Evolutionary conservation across 768 basidiomycete genomes (phyloP), one percentile per base, ranked within the genome.

Genomic region (Candolleomyces eurysporus): DNA sequence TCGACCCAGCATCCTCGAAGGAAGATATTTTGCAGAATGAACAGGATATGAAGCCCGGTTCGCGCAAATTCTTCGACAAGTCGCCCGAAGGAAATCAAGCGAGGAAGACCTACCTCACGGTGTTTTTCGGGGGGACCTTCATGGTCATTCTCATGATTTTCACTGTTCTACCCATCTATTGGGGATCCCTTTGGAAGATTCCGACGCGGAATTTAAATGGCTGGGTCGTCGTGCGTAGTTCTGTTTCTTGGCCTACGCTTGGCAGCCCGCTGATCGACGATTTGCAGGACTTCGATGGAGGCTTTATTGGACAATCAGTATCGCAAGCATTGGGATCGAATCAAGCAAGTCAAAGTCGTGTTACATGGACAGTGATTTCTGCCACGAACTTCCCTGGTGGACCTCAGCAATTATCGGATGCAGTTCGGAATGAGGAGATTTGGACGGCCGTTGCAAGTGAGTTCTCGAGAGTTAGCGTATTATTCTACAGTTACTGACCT

Each of bases 261-360:
- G 32, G 21, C 14, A 5, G 55, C 19, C 43, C 51, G 4, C 19
- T 52, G 48, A 26, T 26, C 4, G 4, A 26, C 26, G 2, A 4
- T 26, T 26, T 26, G 4, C 40, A 88, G 85, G 86, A 89, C 65
- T 87, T 87, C 63, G 87, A 89, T 46, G 84, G 82, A 5, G 80
- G 76, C 2, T 51, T 75, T 17, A 73, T 89, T 6, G 87, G 87
- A 6, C 72, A 76, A 48, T 69, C 69, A 2, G 78, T 88, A n/a
- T 72, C 1, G 67, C 30, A 48, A 10, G 63, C 48, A 5, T 40
- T 87, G 48, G 69, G 71, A 11, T 66, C 61, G 8, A 59, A 58
- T 7, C 66, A 70, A 0, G 68, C 73, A 17, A 16, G 55, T n/a
- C 67, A 73, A 9, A 74, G 26, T 4, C 26, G 75, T 43, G 64